These are phyloP conservation scores for Botryosphaeria dothidea DNA, from an alignment of 2,329 filamentous ascomycete genomes.

Conservation along the genomic window DNA sequence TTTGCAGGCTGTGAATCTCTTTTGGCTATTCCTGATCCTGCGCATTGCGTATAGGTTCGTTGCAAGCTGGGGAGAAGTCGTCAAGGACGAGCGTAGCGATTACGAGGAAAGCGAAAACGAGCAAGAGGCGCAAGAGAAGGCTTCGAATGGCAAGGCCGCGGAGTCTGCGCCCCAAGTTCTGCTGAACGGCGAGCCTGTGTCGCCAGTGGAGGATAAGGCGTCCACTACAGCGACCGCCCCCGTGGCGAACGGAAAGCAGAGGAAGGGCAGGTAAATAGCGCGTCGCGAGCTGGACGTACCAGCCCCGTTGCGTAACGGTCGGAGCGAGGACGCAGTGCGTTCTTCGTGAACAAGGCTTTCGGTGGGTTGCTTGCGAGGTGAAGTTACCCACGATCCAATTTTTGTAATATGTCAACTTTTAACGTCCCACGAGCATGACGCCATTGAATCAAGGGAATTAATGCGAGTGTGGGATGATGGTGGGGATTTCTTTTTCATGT, in stretches of 20 bases:
- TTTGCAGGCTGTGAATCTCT: conserved; percentile 75
- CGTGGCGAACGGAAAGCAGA: conserved; percentile 2
- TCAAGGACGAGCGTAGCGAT: conserved; percentile 72
- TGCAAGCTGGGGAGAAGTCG: conserved; percentile 52
- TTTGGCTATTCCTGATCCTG: conserved; percentile 79
- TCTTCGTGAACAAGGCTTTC: neutral
- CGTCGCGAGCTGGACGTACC: neutral
- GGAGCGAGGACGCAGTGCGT: neutral
- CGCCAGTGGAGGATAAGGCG: conserved; percentile 10
- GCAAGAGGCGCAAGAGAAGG: neutral
- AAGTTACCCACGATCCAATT: neutral
- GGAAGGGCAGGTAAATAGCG: conserved; percentile 7
- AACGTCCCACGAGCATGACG: neutral
- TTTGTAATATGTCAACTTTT: conserved; percentile 10
- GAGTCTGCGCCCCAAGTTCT: conserved; percentile 27
- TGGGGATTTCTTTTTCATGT: neutral
- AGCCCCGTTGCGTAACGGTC: neutral
- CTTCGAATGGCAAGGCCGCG: conserved; percentile 12
- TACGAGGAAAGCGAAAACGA: conserved; percentile 47
- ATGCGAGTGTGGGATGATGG: neutral
- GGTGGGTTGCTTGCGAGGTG: neutral
- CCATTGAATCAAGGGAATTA: neutral
- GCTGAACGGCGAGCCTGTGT: conserved; percentile 30
- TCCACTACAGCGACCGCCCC: neutral
- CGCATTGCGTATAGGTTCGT: conserved; percentile 73